Percentiles rank a stretch among this genome's conserved stretches.
phyloP scores from a whole-genome alignment of 2,329 filamentous ascomycete species.

The Fusarium papillatum region DNA sequence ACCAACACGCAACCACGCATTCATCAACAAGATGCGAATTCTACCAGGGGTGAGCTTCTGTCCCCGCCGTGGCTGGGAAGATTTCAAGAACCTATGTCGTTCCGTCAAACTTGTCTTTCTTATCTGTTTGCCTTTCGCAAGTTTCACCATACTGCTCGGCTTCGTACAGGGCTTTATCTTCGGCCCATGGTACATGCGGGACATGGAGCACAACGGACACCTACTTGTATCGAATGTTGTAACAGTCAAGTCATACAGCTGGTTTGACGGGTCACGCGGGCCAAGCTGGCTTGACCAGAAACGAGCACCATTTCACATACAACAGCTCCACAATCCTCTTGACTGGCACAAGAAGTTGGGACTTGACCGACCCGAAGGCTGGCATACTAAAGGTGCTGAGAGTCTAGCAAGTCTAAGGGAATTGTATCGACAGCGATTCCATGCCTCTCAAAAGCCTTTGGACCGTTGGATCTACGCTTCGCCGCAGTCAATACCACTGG shows the following conservation, averaged over 20 bases:
- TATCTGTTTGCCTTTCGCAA: neutral
- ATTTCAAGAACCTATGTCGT: neutral
- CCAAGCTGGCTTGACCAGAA: neutral
- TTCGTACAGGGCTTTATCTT: neutral
- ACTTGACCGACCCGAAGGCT: neutral
- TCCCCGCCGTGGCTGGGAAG: neutral
- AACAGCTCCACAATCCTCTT: constrained; percentile 11
- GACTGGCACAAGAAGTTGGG: constrained; percentile 1
- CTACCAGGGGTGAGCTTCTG: neutral
- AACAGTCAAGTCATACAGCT: neutral
- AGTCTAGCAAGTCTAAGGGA: neutral
- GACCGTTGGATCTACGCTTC: constrained; percentile 1
- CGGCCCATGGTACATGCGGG: neutral
- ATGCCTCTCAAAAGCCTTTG: neutral
- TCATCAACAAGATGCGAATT: neutral
- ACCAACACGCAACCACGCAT: neutral
- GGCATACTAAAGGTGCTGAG: neutral
- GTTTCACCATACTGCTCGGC: neutral
- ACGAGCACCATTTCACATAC: constrained; percentile 3
- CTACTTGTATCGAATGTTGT: neutral
- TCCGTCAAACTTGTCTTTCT: neutral
- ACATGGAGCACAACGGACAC: neutral
- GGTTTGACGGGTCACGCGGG: neutral
- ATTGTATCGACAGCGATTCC: neutral
- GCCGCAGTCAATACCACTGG: neutral